Base-by-base conservation (phyloP, 495 filamentous ascomycete genomes). In the Talaromyces stipitatus region DNA sequence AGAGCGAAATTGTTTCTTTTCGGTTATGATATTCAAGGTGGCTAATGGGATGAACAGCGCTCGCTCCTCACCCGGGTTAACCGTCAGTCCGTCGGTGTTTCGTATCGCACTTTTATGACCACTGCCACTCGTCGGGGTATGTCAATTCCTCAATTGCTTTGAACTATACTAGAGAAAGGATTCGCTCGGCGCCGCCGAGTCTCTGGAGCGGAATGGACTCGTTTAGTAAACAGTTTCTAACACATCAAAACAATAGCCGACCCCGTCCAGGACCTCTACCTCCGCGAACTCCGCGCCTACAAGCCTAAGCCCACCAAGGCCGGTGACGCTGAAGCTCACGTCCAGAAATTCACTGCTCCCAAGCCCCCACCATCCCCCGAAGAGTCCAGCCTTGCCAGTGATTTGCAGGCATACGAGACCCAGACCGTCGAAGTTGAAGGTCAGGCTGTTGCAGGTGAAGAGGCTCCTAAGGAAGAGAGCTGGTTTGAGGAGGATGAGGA, bases 391-490 rank as follows among this genome's bases (percentile, higher is more conserved):
- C 85, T 97, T 46, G 90, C 91, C 65, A 85, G 81, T 68, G 90
- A 92, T 69, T 71, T 99, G 69, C 88, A 92, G 78, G 82, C 87
- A 60, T 99, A 99, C 81, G 91, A 97, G 83, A 77, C 73, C 64
- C 88, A 91, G 80, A 81, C 86, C 56, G 92, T 97, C 56, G 94
- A 99, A 75, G 84, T 97, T 63, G 94, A 99, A 79, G 92, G 92
- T 58, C 86, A 91, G 75, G 74, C 78, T 33, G 69, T 70, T 57
- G 69, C 68, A 32, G 89, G 77, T 41, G 81, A 81, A 68, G 73
- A 75, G 28, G 72, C 73, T 28, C 78, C 78, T 47, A 78, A 74
- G 56, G 84, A 89, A 72, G 77, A 85, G 65, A 82, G 84, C 68
- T 89, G 85, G 84, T 87, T 88, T 63, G 85, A 85, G 70, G 85